Evolutionary conservation across 371 early-diverging fungal species (phyloP), one percentile per base, ranked within the genome.

Genomic region (Mortierella sp.): DNA sequence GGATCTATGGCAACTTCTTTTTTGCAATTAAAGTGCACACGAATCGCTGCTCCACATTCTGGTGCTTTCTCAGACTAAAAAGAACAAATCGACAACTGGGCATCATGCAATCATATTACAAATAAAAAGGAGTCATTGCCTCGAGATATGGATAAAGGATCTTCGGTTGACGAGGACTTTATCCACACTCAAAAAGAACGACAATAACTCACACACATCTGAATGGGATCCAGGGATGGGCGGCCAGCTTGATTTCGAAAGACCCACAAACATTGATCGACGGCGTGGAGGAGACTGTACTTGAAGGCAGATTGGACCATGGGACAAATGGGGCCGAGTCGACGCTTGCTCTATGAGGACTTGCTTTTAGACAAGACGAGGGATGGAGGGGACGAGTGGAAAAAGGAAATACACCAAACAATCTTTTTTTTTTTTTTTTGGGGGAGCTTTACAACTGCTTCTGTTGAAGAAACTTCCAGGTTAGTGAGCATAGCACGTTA

Each of bases 401-500:
- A 55, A 32, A 24, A 43, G 43, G 73, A 64, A 68, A 70, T 47
- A 61, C 73, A 78, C 74, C 66, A 60, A 58, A 66, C 66, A 66
- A 58, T 66, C 50, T 63, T 69, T 65, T 72, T 72, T 69, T 76
- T 66, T 67, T 52, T 58, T 38, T 43, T 19, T 19, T 3, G 22
- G 8, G 13, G 57, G 24, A 45, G n/a, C 57, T 64, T 72, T 64
- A 59, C 24, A 59, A 73, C 55, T 63, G 82, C 73, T 81, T 81
- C 82, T 81, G 82, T 81, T 81, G 82, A 81, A 81, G 82, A 81
- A 81, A 76, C 82, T 81, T 72, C 66, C 72, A 72, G 57, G 82
- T 81, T 81, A 81, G 81, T 72, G 65, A 64, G 63, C 71, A 70
- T 62, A 58, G 50, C 55, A n/a, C 24, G 58, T 59, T 59, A 77